Evolutionary conservation across 176 grass and related monocot genomes (phyloP), one percentile per base, ranked within the genome.

Genomic region (Dendrocalamus sinicus): DNA sequence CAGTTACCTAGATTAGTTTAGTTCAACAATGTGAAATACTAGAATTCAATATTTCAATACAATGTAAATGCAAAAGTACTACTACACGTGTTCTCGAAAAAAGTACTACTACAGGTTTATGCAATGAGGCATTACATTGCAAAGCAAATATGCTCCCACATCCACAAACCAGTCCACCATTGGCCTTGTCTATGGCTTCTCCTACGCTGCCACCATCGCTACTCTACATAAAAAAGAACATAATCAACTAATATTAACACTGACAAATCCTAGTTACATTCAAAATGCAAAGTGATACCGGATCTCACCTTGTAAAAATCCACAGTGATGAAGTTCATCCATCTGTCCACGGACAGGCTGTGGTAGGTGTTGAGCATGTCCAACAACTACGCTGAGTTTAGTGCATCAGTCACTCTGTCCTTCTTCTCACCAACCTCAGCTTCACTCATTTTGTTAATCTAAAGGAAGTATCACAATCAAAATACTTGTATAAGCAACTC

Each of bases 281-380:
- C 41, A 61, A 43, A 54, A 17, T 22, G 32, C 20, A 22, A 8
- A 32, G 6, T 52, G 20, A 35, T 15, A 43, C 48, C 32, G 3
- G 22, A 86, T 26, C 52, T 54, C 15, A 92, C 96, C 96, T 89
- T 91, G 75, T 98, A 98, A 73, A 89, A 95, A 47, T 98, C 96
- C 8, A 98, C 96, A 52, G 96, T 88, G 83, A 98, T 89, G 76
- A 85, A 98, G 87, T 98, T 98, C 8, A 93, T 1, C 93, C 93
- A 98, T 6, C 91, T 88, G 73, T 74, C 79, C 9, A 76, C 88
- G 1, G 90, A 92, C 22, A 61, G 47, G 48, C n/a, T 82, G 77
- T 88, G 93, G 86, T 93, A 94, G 17, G 84, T 65, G 70, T 78
- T 45, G 54, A 95, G 45, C 90, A 89, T 91, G 90, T 70, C 82